Conservation (phyloP, 2,329 filamentous ascomycete species). For the Fusarium nygamai region DNA sequence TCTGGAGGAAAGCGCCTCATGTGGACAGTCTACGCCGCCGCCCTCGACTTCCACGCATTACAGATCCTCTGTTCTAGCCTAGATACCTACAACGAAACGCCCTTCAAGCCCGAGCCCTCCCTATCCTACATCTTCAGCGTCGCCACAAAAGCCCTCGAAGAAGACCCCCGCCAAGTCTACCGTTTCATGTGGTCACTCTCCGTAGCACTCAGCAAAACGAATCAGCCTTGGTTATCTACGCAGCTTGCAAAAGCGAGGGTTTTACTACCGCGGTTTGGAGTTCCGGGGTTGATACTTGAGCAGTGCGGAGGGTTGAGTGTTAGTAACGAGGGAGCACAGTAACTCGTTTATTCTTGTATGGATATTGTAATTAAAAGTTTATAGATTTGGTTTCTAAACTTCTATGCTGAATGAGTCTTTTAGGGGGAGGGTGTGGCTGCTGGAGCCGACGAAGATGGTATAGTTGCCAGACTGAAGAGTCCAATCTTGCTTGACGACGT, state of each 20-base stretch:
- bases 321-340: not conserved
- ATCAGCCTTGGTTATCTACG: constrained; percentile 20
- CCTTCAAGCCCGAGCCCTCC: not conserved
- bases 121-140: constrained; percentile 22
- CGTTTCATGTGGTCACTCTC: constrained; percentile 40
- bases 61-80: constrained; percentile 18
- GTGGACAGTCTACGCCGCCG: constrained; percentile 36
- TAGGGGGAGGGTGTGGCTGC: constrained; percentile 52
- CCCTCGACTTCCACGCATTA: constrained; percentile 32
- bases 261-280: constrained; percentile 29
- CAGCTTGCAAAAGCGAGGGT: constrained; percentile 23
- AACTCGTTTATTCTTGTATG: not conserved
- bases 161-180: constrained; percentile 29
- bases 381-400: not conserved
- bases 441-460: constrained; percentile 55
- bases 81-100: not conserved
- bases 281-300: constrained; percentile 20
- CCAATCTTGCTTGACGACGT: constrained; percentile 68
- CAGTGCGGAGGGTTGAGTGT: not conserved
- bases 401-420: not conserved
- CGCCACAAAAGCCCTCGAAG: constrained; percentile 28
- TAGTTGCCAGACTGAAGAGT: constrained; percentile 57
- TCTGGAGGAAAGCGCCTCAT: constrained; percentile 36
- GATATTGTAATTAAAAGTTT: not conserved
- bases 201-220: constrained; percentile 21